Percentiles rank a stretch among this genome's conserved stretches.
phyloP scores from a whole-genome alignment of 75 land plant genomes.

The Azolla pinnata region DNA sequence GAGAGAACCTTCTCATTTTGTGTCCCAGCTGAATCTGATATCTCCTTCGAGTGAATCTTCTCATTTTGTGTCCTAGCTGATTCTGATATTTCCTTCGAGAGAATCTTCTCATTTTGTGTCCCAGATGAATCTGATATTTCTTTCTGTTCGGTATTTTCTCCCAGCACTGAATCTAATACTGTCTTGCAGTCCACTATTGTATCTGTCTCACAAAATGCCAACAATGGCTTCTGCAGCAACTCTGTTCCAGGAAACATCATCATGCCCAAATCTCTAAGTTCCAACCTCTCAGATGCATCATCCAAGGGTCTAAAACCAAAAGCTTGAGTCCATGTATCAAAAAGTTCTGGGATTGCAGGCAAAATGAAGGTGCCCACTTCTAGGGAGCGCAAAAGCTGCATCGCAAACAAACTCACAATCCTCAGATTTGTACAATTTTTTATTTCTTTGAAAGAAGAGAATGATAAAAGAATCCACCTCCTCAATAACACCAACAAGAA shows the following conservation, averaged over 20 bases:
- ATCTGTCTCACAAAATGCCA: not conserved
- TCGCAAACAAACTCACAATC: not conserved
- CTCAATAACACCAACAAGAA: constrained; percentile 60
- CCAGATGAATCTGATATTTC: too few relatives aligned
- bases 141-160: too few relatives aligned
- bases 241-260: constrained; percentile 66
- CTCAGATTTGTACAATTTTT: not conserved
- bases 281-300: constrained; percentile 31
- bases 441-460: not conserved
- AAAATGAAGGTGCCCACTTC: constrained; percentile 53
- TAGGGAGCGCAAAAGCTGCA: constrained; percentile 47
- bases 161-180: too few relatives aligned
- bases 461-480: constrained; percentile 23
- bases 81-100: too few relatives aligned
- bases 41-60: too few relatives aligned
- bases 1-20: too few relatives aligned
- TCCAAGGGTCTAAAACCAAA: constrained; percentile 59
- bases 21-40: too few relatives aligned
- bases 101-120: too few relatives aligned
- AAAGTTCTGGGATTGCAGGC: constrained; percentile 68
- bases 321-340: constrained; percentile 55
- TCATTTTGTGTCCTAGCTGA: too few relatives aligned
- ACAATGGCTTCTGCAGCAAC: constrained; percentile 52
- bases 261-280: constrained; percentile 52
- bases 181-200: too few relatives aligned